Evolutionary conservation across 768 basidiomycete species (phyloP), one percentile per base, ranked within the genome.

Genomic region (Tylopilus plumbeoviolaceoides): DNA sequence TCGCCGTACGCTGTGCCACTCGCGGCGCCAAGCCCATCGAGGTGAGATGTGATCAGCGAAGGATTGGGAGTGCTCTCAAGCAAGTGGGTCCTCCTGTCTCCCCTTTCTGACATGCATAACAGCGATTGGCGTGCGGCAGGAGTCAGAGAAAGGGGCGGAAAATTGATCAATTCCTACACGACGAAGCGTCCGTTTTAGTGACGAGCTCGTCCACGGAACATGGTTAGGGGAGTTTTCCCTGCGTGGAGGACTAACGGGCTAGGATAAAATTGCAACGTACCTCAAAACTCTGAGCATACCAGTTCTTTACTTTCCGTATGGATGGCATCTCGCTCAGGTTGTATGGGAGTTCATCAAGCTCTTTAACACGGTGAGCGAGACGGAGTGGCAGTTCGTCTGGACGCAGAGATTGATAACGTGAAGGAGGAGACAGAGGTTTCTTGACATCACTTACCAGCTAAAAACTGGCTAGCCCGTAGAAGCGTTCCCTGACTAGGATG

Each of bases 281-380:
- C 81, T 98, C 91, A 69, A 99, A 98, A 15, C 90, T 92, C 75
- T 98, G 92, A 1, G 95, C 95, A 70, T 99, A 99, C 97, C 97
- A 99, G 63, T 95, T 87, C 75, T 94, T 95, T 54, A 99, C 91
- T 66, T 90, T 94, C 53, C 84, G 82, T 58, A 99, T 98, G 36
- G 88, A 89, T 0, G 87, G 84, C 95, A 97, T 97, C 43, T 81
- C 81, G 61, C 85, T 86, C 47, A 99, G 78, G 50, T 91, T 88
- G 71, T 98, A 90, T 0, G 97, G 97, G 4, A 99, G 79, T 59
- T 90, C 84, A 60, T 98, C 93, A 27, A 99, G 82, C 71, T 99
- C 97, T 68, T 93, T 93, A 20, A 95, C 95, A 27, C 97, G 82
- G 68, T 99, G 97, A 0, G 94, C 94, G 18, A 99, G 80, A 17